Percentiles rank a stretch among this genome's conserved stretches.
These are phyloP conservation scores for Pilasporangium apinafurcum DNA, from an alignment of 352 stramenopile species.

Conservation along the genomic window DNA sequence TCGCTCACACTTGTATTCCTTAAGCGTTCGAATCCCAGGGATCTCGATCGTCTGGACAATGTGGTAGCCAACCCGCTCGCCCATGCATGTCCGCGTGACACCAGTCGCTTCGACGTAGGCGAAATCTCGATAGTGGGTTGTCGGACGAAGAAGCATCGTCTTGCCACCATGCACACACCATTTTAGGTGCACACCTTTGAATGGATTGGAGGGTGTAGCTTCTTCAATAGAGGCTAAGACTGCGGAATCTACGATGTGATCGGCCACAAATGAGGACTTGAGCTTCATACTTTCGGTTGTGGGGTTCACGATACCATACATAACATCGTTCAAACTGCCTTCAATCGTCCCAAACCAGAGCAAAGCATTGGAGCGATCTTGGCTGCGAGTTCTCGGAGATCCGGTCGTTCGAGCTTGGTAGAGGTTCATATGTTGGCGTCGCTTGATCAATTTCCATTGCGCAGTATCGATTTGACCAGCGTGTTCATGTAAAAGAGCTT, in stretches of 20 bases:
- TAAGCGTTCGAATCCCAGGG: conserved; percentile 40
- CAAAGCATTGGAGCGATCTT: too few relatives aligned
- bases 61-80: conserved; percentile 51
- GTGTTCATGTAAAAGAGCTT: too few relatives aligned
- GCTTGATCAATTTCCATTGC: too few relatives aligned
- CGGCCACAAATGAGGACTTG: conserved; percentile 14
- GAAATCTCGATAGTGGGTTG: conserved; percentile 48
- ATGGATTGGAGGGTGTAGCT: conserved; percentile 34
- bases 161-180: conserved; percentile 47
- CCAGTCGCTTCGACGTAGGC: conserved; percentile 54
- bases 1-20: conserved; percentile 42
- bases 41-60: conserved; percentile 64
- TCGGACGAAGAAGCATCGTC: conserved; percentile 27
- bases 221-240: conserved; percentile 18
- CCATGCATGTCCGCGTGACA: conserved; percentile 24
- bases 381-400: too few relatives aligned
- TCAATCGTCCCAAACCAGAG: conserved; percentile 7
- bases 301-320: conserved; percentile 17
- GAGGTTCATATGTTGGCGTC: too few relatives aligned
- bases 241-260: conserved; percentile 12
- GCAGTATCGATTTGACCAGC: too few relatives aligned
- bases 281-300: conserved; percentile 10
- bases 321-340: conserved; percentile 13
- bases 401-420: too few relatives aligned
- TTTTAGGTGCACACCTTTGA: conserved; percentile 46